Base-by-base conservation (phyloP, 202 grass and related monocot genomes). In the Schoenoplectus triqueter region DNA sequence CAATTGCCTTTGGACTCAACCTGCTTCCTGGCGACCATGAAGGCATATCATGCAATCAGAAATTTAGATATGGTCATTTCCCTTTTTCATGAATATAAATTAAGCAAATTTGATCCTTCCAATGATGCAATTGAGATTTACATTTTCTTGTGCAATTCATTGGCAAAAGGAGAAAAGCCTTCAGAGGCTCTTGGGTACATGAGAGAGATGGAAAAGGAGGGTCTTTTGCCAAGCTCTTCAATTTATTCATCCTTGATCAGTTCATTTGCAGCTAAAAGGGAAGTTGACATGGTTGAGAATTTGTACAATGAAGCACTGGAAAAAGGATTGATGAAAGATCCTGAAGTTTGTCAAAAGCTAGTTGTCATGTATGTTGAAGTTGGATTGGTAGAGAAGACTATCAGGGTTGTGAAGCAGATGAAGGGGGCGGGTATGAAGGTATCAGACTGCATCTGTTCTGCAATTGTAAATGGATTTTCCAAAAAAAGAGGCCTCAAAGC, bases 391-490 rank as follows among this genome's bases (percentile, higher is more conserved):
- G 91, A 92, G 86, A 88, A 92, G 3, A 89, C 91, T 1, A 60
- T 94, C 3, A 19, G 61, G 73, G 75, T 99, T 3, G 93, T 88
- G 0, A 86, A 91, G 88, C 81, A 77, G 64, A 95, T 99, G 93
- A 91, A 84, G 14, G 87, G 89, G 56, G 86, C 88, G 2, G 90
- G 89, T 64, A 56, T 98, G 22, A 93, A 78, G 77, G 88, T 95
- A 64, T 89, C 96, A 6, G 93, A 98, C 31, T 95, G 93, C 86
- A 84, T 98, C 68, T 54, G 90, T n/a, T 98, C 87, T 5, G 89
- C 96, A 0, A 86, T 98, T 40, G 64, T 98, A 81, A 98, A 89
- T 65, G 96, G 96, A 57, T 98, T 98, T 21, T 90, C 88, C 3
- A 94, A 88, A 84, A 92, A 90, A 75, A 87, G 87, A 80, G 90